phyloP scores from a whole-genome alignment of 2,329 filamentous ascomycete genomes.

The Penicillium psychrosexuale region DNA sequence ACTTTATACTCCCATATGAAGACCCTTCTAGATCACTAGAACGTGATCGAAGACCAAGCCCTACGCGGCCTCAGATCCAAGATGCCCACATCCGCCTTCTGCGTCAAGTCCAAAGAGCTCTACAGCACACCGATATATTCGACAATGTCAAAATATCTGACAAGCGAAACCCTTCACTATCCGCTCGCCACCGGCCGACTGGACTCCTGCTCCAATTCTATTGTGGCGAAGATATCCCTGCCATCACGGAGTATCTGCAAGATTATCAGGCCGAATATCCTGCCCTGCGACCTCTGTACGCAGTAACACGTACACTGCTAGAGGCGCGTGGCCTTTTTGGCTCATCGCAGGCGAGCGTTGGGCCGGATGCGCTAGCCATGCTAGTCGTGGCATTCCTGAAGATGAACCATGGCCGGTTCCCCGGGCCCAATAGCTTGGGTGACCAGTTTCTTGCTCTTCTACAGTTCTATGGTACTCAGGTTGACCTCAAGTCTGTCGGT shows the following conservation, averaged over 20 bases:
- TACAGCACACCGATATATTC: conserved; percentile 25
- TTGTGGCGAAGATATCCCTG: conserved; percentile 39
- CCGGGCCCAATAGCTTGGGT: conserved; percentile 33
- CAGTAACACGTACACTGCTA: conserved; percentile 50
- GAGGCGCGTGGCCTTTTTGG: conserved; percentile 51
- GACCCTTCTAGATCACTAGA: conserved; percentile 24
- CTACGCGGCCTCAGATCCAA: conserved; percentile 32
- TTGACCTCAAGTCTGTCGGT: conserved; percentile 48
- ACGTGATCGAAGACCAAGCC: conserved; percentile 32
- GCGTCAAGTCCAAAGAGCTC: conserved; percentile 17
- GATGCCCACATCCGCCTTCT: conserved; percentile 26
- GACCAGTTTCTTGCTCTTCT: conserved; percentile 50
- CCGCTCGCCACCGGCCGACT: conserved; percentile 44
- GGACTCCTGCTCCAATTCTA: conserved; percentile 55
- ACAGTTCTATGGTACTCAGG: conserved; percentile 45
- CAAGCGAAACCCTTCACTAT: conserved; percentile 33
- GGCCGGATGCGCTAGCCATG: conserved; percentile 55
- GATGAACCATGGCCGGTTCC: conserved; percentile 37
- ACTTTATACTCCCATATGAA: conserved; percentile 44
- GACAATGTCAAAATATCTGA: conserved; percentile 16
- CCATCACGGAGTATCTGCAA: conserved; percentile 44
- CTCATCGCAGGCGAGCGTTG: conserved; percentile 49
- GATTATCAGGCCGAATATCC: conserved; percentile 51
- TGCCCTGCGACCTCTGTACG: conserved; percentile 50
- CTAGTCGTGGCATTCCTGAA: conserved; percentile 56